A percentile compares a stretch with the other conserved stretches of the same genome.
Evolutionary conservation across 345 rosid genomes (phyloP).

Genomic region (Citrus sinensis): DNA sequence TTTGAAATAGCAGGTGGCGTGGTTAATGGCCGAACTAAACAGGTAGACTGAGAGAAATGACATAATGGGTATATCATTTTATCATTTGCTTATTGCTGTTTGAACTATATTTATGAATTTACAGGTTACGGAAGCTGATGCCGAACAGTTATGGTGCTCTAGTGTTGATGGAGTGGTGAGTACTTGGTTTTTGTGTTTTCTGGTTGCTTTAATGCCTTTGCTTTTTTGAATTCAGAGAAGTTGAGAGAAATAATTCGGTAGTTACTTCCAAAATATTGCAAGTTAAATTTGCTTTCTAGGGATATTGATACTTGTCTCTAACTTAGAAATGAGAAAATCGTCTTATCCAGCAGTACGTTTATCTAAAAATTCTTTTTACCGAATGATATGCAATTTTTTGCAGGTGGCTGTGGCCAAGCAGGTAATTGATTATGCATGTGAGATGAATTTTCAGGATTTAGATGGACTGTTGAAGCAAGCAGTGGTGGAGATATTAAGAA

Average conservation of each 20-base stretch:
- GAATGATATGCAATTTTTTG: constrained; percentile 1
- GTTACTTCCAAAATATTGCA: not conserved
- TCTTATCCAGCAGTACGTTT: not conserved
- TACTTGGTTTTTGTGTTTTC: not conserved
- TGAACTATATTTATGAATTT: not conserved
- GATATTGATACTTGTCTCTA: not conserved
- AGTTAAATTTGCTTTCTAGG: not conserved
- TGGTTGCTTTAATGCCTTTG: not conserved
- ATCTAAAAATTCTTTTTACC: not conserved
- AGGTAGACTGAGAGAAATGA: not conserved
- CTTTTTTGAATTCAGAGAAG: not conserved
- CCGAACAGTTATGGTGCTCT: constrained; percentile 11
- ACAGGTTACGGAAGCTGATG: not conserved
- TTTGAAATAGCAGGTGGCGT: constrained; percentile 4
- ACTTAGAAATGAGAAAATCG: not conserved
- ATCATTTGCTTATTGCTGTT: not conserved
- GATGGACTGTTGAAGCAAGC: constrained; percentile 1
- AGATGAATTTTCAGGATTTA: constrained; percentile 6
- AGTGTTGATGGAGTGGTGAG: constrained; percentile 12
- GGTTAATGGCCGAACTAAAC: constrained; percentile 5
- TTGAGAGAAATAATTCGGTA: not conserved
- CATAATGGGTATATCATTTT: not conserved
- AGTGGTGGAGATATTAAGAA: constrained; percentile 1
- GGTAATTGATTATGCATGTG: constrained; percentile 3
- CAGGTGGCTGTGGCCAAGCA: constrained; percentile 11